phyloP scores from a whole-genome alignment of 225 moss, liverwort and hornwort genomes.

The Pseudoscleropodium purum region DNA sequence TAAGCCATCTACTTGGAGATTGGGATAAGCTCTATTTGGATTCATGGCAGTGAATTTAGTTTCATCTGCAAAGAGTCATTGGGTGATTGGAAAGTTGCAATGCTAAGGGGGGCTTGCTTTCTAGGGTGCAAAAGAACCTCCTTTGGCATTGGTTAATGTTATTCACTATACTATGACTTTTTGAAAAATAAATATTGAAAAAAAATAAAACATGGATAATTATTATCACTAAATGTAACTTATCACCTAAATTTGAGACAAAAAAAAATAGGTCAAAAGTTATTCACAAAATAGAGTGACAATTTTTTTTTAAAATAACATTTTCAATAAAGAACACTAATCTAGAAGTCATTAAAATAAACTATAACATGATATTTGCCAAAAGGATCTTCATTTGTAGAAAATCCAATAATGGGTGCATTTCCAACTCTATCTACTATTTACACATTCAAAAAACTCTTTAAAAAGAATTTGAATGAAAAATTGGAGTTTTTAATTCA shows the following conservation, averaged over 20 bases:
- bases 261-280: no score
- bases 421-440: not conserved
- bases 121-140: rapidly evolving
- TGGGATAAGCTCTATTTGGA: not conserved
- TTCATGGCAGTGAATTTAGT: rapidly evolving
- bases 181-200: not conserved
- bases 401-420: not conserved
- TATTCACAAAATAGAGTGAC: not conserved
- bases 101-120: rapidly evolving
- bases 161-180: not conserved
- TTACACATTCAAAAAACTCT: not conserved
- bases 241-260: not conserved
- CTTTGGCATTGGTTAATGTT: rapidly evolving
- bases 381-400: not conserved
- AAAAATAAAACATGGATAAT: not conserved
- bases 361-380: rapidly evolving
- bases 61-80: not conserved
- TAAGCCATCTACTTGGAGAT: no score
- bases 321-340: not conserved
- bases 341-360: not conserved
- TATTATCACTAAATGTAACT: not conserved
- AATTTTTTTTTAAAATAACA: no score
- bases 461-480: not conserved
- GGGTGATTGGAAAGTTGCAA: not conserved
- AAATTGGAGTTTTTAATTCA: not conserved